Conservation (phyloP, 352 stramenopile species). For the Phytophthora citrophthora region DNA sequence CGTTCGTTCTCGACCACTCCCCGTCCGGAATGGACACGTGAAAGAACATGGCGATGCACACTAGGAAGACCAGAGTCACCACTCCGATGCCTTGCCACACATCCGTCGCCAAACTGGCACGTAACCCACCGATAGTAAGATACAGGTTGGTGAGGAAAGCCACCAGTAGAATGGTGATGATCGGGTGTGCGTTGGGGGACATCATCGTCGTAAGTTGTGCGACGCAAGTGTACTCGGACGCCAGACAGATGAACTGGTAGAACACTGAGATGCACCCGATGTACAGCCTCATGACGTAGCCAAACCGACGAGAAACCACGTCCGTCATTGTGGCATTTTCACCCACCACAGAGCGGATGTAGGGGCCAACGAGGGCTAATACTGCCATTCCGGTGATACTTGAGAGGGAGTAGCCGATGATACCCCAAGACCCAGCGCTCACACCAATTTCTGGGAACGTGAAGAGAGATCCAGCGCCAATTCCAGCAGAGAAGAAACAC, state of each 20-base stretch:
- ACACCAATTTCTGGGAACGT: slow-evolving; percentile 81
- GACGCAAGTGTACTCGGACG: slow-evolving; percentile 72
- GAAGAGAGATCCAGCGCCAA: slow-evolving; percentile 80
- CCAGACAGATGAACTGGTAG: slow-evolving; percentile 85
- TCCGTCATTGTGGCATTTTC: slow-evolving; percentile 79
- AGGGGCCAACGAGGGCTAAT: slow-evolving; percentile 59
- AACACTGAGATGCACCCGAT: slow-evolving; percentile 72
- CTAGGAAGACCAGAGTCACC: slow-evolving; percentile 55
- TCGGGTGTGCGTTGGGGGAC: slow-evolving; percentile 50
- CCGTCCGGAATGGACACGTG: slow-evolving; percentile 53
- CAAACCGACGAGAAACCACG: slow-evolving; percentile 63
- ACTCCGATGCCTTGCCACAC: slow-evolving; percentile 78
- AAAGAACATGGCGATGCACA: slow-evolving; percentile 71
- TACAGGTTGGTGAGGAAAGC: slow-evolving; percentile 78
- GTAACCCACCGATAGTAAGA: slow-evolving; percentile 72
- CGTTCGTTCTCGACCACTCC: slow-evolving; percentile 58
- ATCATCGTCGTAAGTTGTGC: slow-evolving; percentile 57
- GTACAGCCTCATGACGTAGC: slow-evolving; percentile 71
- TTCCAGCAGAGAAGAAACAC: slow-evolving; percentile 82
- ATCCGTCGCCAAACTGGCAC: slow-evolving; percentile 75
- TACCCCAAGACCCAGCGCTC: slow-evolving; percentile 70
- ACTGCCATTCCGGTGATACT: slow-evolving; percentile 61
- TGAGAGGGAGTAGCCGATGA: slow-evolving; percentile 81
- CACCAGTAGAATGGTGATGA: slow-evolving; percentile 59
- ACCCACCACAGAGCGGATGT: slow-evolving; percentile 61